These are phyloP conservation scores for Cucurbita ficifolia DNA, from an alignment of 306 rosid genomes.

Conservation along the genomic window DNA sequence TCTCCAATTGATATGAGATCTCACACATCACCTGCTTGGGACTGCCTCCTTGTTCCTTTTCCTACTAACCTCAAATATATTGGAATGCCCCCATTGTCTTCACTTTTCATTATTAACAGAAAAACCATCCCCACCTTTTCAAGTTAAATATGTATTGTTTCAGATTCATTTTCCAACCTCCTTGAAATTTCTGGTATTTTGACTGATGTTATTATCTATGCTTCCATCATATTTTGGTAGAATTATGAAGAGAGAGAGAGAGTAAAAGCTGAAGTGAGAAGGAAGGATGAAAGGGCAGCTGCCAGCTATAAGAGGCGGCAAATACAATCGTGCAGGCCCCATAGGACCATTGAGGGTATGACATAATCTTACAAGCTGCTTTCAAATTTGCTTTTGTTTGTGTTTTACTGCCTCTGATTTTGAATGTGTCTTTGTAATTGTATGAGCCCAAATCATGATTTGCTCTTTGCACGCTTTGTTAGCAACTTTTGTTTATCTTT, in stretches of 20 bases:
- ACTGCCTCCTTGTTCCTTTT: not conserved
- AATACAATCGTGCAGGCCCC: constrained; percentile 5
- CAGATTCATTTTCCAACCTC: not conserved
- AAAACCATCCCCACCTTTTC: not conserved
- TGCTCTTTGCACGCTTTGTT: constrained; percentile 1
- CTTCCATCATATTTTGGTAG: not conserved
- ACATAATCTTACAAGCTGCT: not conserved
- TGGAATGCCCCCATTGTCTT: not conserved
- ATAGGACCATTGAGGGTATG: not conserved
- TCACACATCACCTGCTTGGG: not conserved
- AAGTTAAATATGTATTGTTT: not conserved
- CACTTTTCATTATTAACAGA: not conserved
- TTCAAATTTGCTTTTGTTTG: not conserved
- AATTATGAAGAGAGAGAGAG: not conserved
- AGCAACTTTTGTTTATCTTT: not conserved
- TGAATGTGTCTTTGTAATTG: not conserved
- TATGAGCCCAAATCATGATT: not conserved
- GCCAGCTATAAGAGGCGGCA: constrained; percentile 8
- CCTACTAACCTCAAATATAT: not conserved
- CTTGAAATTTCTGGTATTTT: not conserved
- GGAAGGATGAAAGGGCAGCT: not conserved
- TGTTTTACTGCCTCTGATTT: not conserved
- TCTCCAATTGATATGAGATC: too few relatives aligned
- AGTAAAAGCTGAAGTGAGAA: not conserved
- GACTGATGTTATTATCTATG: not conserved